Evolutionary conservation across 2,329 filamentous ascomycete genomes (phyloP).

Genomic region (Diatrype stigma): DNA sequence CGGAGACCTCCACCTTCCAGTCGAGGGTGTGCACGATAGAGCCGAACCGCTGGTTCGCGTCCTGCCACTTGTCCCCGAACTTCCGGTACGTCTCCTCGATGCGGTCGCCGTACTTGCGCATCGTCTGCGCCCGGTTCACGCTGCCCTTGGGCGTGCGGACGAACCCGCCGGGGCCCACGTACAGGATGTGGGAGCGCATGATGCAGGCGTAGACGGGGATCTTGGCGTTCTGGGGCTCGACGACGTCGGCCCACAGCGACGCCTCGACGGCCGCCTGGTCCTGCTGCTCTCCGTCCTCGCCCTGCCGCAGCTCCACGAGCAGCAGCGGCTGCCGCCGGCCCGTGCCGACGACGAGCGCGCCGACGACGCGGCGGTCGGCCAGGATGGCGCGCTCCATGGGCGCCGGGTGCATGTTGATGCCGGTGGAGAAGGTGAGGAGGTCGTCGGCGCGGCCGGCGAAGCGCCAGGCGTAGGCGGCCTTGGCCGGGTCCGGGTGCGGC

Average conservation of each 20-base stretch:
- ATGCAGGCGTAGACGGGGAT: conserved; percentile 12
- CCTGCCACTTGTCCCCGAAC: conserved; percentile 16
- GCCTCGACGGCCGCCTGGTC: conserved; percentile 2
- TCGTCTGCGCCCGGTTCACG: conserved; percentile 9
- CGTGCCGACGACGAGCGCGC: conserved; percentile 12
- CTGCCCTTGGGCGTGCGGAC: conserved; percentile 16
- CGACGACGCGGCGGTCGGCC: conserved; percentile 5
- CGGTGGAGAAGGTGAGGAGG: conserved; percentile 16
- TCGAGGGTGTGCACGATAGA: neutral
- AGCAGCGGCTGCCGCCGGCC: conserved; percentile 13
- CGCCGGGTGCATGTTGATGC: conserved; percentile 15
- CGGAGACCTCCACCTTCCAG: neutral
- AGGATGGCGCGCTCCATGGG: conserved; percentile 12
- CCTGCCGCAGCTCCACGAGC: conserved; percentile 11
- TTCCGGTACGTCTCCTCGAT: conserved; percentile 13
- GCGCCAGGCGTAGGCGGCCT: conserved; percentile 14
- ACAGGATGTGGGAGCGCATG: conserved; percentile 13
- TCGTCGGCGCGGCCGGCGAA: conserved; percentile 22
- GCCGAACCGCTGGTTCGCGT: conserved; percentile 3
- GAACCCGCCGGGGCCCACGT: conserved; percentile 9
- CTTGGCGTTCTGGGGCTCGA: conserved; percentile 14
- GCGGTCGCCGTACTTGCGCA: conserved; percentile 10
- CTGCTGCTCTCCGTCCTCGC: neutral
- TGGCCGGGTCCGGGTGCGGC: conserved; percentile 16
- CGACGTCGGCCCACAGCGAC: conserved; percentile 10